A percentile compares a stretch with the other conserved stretches of the same genome.
Conservation (phyloP, 1,139 yeast genomes). For the Pneumocystis carinii region DNA sequence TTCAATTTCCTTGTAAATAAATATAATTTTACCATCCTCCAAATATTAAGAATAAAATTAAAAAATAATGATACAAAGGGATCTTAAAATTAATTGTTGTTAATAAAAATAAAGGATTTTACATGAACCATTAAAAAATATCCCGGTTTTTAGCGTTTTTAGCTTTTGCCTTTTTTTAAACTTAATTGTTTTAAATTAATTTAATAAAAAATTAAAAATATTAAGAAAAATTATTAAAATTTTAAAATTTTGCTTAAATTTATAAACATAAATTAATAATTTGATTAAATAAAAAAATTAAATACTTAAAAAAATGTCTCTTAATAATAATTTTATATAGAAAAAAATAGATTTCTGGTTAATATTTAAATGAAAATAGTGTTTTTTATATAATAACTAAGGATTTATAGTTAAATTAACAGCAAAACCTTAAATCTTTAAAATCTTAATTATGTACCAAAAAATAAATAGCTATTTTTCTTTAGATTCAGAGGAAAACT, state of each 20-base stretch:
- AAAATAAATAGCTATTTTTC: neutral
- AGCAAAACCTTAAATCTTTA: neutral
- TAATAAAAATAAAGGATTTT: neutral
- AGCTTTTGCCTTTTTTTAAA: neutral
- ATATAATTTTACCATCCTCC: conserved; percentile 34
- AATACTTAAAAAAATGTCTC: neutral
- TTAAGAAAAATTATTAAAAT: neutral
- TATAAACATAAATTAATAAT: neutral
- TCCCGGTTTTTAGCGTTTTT: neutral
- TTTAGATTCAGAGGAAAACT: neutral
- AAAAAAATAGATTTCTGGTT: no score
- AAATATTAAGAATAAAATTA: conserved; percentile 32
- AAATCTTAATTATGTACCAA: neutral
- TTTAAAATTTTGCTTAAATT: neutral
- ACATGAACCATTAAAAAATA: neutral
- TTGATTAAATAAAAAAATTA: neutral
- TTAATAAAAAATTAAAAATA: neutral
- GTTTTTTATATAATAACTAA: no score
- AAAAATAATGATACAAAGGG: conserved; percentile 14
- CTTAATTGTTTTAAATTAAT: neutral
- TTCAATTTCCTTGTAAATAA: neutral
- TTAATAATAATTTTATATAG: no score
- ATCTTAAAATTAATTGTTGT: neutral
- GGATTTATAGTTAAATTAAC: no score
- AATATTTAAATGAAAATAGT: no score